Base-by-base conservation (phyloP, 75 land plant genomes). In the Pinus taeda region DNA sequence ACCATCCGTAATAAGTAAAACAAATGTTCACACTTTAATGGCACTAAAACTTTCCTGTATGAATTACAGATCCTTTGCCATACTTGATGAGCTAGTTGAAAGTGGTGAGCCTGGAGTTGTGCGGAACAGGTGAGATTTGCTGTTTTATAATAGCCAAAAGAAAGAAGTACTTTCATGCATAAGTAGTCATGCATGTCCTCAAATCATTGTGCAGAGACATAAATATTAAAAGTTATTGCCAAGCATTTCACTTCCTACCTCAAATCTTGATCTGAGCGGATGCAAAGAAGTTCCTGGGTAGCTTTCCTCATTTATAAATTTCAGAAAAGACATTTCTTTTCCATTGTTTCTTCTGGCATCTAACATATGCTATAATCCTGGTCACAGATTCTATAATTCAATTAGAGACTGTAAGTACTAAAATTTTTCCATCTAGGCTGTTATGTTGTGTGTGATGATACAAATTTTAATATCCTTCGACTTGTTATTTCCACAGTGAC, bases 51-150 rank as follows among this genome's bases (percentile, higher is more conserved):
- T 17, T 33, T 39, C 18, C 45, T 37, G 36, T n/a, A 7, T 17
- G 36, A 36, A 67, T 67, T 73, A 26, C 80, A 86, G 88, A 58
- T 86, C 88, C 7, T 86, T 86, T 24, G 63, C 82, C 26, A n/a
- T 22, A 2, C 85, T 86, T 61, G 70, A 80, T 33, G 71, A 24
- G 39, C 36, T 78, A 57, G 71, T 81, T 58, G 77, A 62, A 58
- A 71, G 73, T 37, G 60, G 75, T 45, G 64, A 77, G 60, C 60
- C 74, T 56, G 74, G 79, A 55, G 15, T 83, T 71, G 37, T 73
- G 37, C 61, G 77, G 20, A 70, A 62, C 22, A 79, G 88, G 88
- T 86, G 83, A 59, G 63, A 36, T 17, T 74, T 20, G 24, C 64
- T 6, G 74, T 67, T 59, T 59, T 39, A 29, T 63, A 29, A 33